phyloP scores from a whole-genome alignment of 805 yeast genomes.

The Metschnikowia reukaufii region DNA sequence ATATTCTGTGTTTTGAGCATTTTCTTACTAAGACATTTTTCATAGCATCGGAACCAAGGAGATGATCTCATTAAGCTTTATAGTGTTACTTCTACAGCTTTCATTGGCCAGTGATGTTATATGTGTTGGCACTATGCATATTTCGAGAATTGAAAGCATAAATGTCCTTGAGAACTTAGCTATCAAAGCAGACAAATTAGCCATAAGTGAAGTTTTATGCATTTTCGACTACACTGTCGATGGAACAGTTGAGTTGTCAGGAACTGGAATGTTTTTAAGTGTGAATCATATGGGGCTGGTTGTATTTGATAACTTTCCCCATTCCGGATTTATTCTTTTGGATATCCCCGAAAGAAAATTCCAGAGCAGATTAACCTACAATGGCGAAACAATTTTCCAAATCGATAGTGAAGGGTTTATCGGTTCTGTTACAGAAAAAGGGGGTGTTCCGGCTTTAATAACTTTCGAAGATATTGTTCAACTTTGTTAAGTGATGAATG shows the following conservation, averaged over 20 bases:
- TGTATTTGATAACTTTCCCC: not conserved
- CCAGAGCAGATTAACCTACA: not conserved
- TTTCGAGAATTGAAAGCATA: not conserved
- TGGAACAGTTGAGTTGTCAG: not conserved
- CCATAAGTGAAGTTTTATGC: not conserved
- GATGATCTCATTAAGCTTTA: not conserved
- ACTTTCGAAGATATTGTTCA: not conserved
- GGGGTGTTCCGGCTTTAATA: not conserved
- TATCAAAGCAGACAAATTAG: not conserved
- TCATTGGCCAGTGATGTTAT: not conserved
- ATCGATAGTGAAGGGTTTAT: not conserved
- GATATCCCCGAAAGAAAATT: not conserved
- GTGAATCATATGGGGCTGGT: not conserved
- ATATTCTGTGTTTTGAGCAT: not conserved
- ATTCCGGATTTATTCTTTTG: not conserved
- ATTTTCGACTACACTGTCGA: not conserved
- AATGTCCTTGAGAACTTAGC: not conserved
- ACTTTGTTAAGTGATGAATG: not conserved
- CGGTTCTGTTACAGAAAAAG: not conserved
- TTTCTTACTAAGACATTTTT: not conserved
- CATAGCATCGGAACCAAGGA: not conserved
- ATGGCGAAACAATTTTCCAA: not conserved
- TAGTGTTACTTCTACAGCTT: not conserved
- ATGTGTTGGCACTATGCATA: not conserved
- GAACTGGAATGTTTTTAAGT: not conserved